Conservation (phyloP, 2,329 filamentous ascomycete genomes). For the Chaetoscypha palmicola region DNA sequence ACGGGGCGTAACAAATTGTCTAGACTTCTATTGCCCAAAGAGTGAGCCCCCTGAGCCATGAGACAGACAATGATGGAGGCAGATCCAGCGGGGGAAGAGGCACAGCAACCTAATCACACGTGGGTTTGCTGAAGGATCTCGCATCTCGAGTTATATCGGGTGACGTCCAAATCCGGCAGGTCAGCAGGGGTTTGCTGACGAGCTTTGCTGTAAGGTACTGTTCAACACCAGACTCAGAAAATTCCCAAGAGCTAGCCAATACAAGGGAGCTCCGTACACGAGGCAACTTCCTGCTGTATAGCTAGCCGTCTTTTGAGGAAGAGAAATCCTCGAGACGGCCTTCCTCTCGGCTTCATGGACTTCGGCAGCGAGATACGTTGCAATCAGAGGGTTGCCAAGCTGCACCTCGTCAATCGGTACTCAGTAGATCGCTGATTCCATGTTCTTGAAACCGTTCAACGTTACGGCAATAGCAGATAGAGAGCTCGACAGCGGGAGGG, state of each 20-base stretch:
- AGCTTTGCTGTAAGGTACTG: not conserved
- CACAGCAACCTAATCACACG: constrained; percentile 3
- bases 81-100: constrained; percentile 3
- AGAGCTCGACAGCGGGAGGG: not conserved
- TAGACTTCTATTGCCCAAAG: not conserved
- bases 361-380: not conserved
- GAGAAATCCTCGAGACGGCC: not conserved
- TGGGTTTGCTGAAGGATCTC: constrained; percentile 1
- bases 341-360: too few relatives aligned
- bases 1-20: not conserved
- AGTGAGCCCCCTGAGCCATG: not conserved
- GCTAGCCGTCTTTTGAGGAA: not conserved
- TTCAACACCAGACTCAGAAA: not conserved
- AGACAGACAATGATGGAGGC: constrained; percentile 5
- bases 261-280: not conserved
- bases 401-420: not conserved
- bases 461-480: not conserved
- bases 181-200: constrained; percentile 1
- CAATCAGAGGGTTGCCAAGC: not conserved
- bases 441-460: constrained; percentile 1
- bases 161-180: constrained; percentile 1
- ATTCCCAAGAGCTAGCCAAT: not conserved
- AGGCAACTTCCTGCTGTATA: not conserved
- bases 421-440: constrained; percentile 1
- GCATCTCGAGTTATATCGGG: not conserved